Conservation (phyloP, 2,329 filamentous ascomycete species). For the Cryphonectria parasitica region DNA sequence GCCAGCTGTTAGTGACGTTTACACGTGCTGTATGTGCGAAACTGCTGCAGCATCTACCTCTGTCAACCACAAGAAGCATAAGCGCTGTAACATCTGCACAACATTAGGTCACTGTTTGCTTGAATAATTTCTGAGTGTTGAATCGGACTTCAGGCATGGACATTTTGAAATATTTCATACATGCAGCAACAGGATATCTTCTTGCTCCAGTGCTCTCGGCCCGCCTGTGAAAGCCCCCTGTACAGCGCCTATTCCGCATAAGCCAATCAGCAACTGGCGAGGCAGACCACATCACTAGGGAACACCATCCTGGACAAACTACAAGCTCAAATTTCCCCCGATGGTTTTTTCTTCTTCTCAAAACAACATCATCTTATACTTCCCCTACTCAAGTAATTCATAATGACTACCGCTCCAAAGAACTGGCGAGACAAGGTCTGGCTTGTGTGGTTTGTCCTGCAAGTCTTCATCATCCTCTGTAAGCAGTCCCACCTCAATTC, state of each 20-base stretch:
- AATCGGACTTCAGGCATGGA: neutral
- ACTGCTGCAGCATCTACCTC: no score
- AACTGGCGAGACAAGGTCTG: conserved; percentile 37
- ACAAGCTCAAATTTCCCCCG: neutral
- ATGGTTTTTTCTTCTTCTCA: neutral
- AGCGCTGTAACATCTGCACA: no score
- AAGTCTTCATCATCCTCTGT: conserved; percentile 40
- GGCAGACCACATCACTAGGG: neutral
- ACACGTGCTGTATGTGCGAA: no score
- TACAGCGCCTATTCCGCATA: no score
- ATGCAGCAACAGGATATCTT: neutral
- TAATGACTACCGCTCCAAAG: conserved; percentile 24
- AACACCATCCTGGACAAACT: neutral
- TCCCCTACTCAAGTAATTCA: neutral
- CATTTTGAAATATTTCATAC: neutral
- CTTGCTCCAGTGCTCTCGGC: no score
- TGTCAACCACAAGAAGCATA: no score
- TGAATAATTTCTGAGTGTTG: no score
- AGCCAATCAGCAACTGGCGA: neutral
- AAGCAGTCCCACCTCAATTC: conserved; percentile 23
- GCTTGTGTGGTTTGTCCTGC: conserved; percentile 40
- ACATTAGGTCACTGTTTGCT: no score
- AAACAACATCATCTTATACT: neutral
- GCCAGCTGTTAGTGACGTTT: no score
- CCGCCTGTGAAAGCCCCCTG: no score